Evolutionary conservation across 1,284 basidiomycete genomes (phyloP).

Genomic region (Dichomitus squalens): DNA sequence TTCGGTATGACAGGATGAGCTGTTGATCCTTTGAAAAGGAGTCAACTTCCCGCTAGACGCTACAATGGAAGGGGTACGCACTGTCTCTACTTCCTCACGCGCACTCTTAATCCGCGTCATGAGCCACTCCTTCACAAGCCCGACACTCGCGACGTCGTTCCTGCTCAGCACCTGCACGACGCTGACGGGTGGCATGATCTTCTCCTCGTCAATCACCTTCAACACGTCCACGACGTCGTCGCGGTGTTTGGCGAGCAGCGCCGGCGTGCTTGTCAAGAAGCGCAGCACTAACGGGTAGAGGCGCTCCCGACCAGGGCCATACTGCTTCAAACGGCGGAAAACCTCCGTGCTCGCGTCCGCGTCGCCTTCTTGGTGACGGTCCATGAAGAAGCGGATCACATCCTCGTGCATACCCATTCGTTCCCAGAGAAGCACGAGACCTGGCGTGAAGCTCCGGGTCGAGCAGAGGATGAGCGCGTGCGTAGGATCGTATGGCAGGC

Average conservation of each 20-base stretch:
- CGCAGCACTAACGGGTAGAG: slow-evolving; percentile 90
- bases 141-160: slow-evolving; percentile 87
- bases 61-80: slow-evolving; percentile 42
- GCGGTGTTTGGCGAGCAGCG: slow-evolving; percentile 69
- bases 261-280: slow-evolving; percentile 83
- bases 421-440: slow-evolving; percentile 91
- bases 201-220: slow-evolving; percentile 75
- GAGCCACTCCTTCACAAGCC: slow-evolving; percentile 90
- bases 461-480: slow-evolving; percentile 95
- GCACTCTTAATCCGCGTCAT: slow-evolving; percentile 76
- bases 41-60: background rate
- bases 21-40: slow-evolving; percentile 67
- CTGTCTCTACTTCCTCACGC: slow-evolving; percentile 77
- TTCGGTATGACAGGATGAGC: slow-evolving; percentile 83
- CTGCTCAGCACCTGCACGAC: slow-evolving; percentile 88
- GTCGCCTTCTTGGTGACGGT: slow-evolving; percentile 51
- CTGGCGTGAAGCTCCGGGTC: slow-evolving; percentile 78
- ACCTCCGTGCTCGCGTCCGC: slow-evolving; percentile 66
- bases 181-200: slow-evolving; percentile 85
- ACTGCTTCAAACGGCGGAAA: slow-evolving; percentile 69
- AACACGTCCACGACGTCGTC: slow-evolving; percentile 74
- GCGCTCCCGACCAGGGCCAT: slow-evolving; percentile 72
- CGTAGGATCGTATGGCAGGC: slow-evolving; percentile 84
- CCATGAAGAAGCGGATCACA: slow-evolving; percentile 91
- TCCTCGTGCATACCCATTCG: slow-evolving; percentile 96